These are phyloP conservation scores for Suillus bovinus DNA, from an alignment of 768 basidiomycete genomes.

Conservation along the genomic window DNA sequence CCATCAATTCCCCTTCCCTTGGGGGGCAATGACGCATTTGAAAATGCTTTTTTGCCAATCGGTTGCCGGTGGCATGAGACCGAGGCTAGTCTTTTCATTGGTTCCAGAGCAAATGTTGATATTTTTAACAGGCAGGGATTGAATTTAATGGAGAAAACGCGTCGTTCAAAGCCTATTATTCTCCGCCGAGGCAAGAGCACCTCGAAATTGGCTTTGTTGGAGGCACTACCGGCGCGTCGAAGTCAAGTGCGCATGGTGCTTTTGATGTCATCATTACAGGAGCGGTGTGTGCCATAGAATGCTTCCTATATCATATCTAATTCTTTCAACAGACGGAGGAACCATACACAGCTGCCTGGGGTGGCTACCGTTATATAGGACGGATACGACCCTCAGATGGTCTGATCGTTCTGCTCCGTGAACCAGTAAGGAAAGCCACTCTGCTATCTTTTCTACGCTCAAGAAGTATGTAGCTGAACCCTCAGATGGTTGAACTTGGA, in stretches of 20 bases:
- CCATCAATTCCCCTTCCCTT: conserved; percentile 35
- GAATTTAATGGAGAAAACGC: conserved; percentile 33
- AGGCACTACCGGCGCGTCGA: not conserved
- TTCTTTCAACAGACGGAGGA: conserved; percentile 42
- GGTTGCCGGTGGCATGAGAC: conserved; percentile 36
- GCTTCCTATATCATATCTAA: conserved; percentile 8
- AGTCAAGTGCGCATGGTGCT: conserved; percentile 19
- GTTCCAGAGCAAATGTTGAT: not conserved
- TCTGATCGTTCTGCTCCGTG: conserved; percentile 51
- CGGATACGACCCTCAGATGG: conserved; percentile 62
- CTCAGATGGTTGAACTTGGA: conserved; percentile 31
- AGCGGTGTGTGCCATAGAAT: conserved; percentile 38
- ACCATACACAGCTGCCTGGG: conserved; percentile 54
- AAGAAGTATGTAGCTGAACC: conserved; percentile 21
- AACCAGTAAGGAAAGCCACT: conserved; percentile 42
- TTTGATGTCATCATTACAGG: conserved; percentile 56
- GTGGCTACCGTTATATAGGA: conserved; percentile 53
- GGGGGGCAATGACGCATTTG: conserved; percentile 35
- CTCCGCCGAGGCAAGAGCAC: conserved; percentile 31
- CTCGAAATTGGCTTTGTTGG: conserved; percentile 15
- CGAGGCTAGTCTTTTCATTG: conserved; percentile 21
- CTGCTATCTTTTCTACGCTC: conserved; percentile 7
- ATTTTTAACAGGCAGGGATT: conserved; percentile 26
- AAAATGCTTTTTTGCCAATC: conserved; percentile 49
- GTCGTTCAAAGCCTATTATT: conserved; percentile 41